Base-by-base conservation (phyloP, 257 asterid species). In the Forsythia viridissima region DNA sequence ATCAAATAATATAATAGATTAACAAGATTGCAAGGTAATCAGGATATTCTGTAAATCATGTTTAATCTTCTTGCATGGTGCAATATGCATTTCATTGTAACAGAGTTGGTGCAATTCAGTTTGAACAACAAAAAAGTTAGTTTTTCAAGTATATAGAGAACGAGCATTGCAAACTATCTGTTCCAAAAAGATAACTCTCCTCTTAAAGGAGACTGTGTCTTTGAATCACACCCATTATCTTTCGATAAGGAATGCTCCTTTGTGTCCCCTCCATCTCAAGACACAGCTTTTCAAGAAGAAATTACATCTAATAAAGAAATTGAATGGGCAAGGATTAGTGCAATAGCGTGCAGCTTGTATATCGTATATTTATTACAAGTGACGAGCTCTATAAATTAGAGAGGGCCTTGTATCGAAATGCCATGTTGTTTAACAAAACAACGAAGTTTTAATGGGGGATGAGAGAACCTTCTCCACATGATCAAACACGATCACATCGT, bases 401-500 rank as follows among this genome's bases (percentile, higher is more conserved):
- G 51, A 68, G 24, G 66, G 18, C 18, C 41, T 42, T 24, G 73
- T 10, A 55, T 24, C 77, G 30, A 75, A 67, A 73, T 37, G 36
- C 55, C 21, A 11, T 30, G 55, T 71, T 21, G n/a, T 48, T 43
- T 67, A 18, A 51, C 20, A 39, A 77, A 69, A 80, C 38, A 24
- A 39, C 43, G 5, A 83, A 44, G 48, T 9, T 74, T 72, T 77
- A 66, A 52, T 73, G 61, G 76, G 73, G 70, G 72, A 75, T 21
- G 78, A 59, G 70, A 38, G 55, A 83, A 96, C 99, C 99, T 96
- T 96, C 73, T 96, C 97, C 90, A 93, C 97, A 55, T 94, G 97
- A 89, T 96, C 99, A 86, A 96, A 96, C 83, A 96, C 99, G 71
- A 96, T 84, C 5, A 96, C 94, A 66, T 93, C 94, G 78, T 96